Evolutionary conservation across 1,139 yeast species (phyloP).

Genomic region (Saccharomyces uvarum): DNA sequence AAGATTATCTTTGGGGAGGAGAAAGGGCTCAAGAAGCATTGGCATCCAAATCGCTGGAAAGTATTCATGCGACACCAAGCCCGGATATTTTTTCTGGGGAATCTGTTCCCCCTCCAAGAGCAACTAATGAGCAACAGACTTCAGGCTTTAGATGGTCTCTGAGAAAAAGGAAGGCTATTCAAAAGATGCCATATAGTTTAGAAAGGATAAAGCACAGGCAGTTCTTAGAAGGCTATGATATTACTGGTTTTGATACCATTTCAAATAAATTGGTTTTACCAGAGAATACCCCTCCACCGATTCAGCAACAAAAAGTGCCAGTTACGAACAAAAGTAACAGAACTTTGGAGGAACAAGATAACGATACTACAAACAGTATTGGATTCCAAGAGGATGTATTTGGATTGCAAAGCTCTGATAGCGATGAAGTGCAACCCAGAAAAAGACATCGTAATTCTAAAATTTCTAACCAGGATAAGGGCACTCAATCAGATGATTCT

Average conservation of each 20-base stretch:
- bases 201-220: slow-evolving; percentile 30
- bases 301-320: not conserved
- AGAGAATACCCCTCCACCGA: not conserved
- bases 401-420: not conserved
- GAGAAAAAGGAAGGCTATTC: slow-evolving; percentile 30
- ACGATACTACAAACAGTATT: not conserved
- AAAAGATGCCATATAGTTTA: slow-evolving; percentile 31
- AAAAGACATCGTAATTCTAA: not conserved
- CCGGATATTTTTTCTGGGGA: not conserved
- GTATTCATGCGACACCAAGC: not conserved
- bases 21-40: not conserved
- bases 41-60: not conserved
- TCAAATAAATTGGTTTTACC: slow-evolving; percentile 11
- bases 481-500: not conserved
- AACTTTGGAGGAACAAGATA: not conserved
- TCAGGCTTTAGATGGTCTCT: slow-evolving; percentile 12
- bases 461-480: not conserved
- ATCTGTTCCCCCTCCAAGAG: not conserved
- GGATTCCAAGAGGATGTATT: not conserved
- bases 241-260: slow-evolving; percentile 13
- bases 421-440: not conserved
- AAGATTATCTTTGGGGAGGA: not conserved
- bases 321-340: not conserved
- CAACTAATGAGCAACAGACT: not conserved
- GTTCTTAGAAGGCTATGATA: slow-evolving; percentile 26